These are phyloP conservation scores for Aspergillus hancockii DNA, from an alignment of 495 filamentous ascomycete species.

Conservation along the genomic window DNA sequence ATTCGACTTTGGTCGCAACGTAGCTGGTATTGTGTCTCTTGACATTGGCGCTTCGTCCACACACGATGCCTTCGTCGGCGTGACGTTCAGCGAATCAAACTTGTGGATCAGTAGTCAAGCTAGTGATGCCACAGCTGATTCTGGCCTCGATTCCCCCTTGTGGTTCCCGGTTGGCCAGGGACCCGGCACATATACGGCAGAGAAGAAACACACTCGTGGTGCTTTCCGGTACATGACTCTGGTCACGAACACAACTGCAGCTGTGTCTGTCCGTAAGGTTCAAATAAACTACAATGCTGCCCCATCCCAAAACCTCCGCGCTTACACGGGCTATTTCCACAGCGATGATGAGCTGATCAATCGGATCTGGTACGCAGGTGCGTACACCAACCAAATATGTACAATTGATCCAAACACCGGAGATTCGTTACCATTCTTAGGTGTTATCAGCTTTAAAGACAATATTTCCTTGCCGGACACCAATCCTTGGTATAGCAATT, in stretches of 20 bases:
- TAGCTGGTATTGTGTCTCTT: constrained; percentile 43
- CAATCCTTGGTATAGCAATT: constrained; percentile 31
- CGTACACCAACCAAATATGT: constrained; percentile 60
- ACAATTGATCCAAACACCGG: constrained; percentile 54
- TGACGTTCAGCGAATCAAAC: constrained; percentile 46
- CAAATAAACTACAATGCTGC: constrained; percentile 34
- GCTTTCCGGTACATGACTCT: constrained; percentile 47
- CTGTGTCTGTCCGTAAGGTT: constrained; percentile 19
- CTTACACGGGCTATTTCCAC: constrained; percentile 62
- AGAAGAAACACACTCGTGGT: constrained; percentile 37
- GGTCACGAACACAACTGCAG: constrained; percentile 26
- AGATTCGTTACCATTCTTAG: constrained; percentile 43
- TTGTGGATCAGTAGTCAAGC: constrained; percentile 41
- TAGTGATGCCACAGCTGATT: constrained; percentile 44
- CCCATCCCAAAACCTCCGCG: constrained; percentile 50
- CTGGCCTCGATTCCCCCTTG: constrained; percentile 40
- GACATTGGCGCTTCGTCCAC: constrained; percentile 28
- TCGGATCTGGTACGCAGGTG: constrained; percentile 63
- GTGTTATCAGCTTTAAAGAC: constrained; percentile 17
- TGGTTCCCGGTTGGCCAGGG: constrained; percentile 33
- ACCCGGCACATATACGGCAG: constrained; percentile 33
- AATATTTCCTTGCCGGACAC: constrained; percentile 25
- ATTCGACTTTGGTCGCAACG: constrained; percentile 48
- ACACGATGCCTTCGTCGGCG: constrained; percentile 37
- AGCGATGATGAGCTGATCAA: constrained; percentile 57